Conservation (phyloP, 78 protist species). For the Tieghemostelium lacteum region DNA sequence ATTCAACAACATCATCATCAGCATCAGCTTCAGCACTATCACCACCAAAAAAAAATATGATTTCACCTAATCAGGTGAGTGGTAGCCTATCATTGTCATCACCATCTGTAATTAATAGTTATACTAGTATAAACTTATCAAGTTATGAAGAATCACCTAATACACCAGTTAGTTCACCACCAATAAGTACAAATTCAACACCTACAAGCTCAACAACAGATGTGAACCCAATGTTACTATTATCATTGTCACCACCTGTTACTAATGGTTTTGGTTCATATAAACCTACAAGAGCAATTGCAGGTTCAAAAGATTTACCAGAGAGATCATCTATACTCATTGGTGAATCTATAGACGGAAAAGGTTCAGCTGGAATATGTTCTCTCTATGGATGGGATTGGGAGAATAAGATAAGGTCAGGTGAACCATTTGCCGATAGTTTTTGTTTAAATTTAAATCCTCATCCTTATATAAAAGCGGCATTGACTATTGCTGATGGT, state of each 20-base stretch:
- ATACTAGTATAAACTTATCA: neutral
- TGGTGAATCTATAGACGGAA: constrained; percentile 12
- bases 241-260: neutral
- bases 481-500: constrained; percentile 62
- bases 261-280: neutral
- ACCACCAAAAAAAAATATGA: too few species aligned
- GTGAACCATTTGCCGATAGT: constrained; percentile 75
- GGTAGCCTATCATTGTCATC: neutral
- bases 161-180: neutral
- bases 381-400: constrained; percentile 72
- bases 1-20: neutral
- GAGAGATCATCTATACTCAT: constrained; percentile 10
- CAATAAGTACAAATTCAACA: neutral
- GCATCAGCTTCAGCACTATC: too few species aligned
- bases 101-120: neutral
- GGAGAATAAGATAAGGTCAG: constrained; percentile 46
- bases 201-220: neutral
- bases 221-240: neutral
- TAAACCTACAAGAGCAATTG: neutral
- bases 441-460: constrained; percentile 20
- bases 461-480: constrained; percentile 50
- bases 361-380: constrained; percentile 32
- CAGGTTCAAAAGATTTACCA: constrained; percentile 2
- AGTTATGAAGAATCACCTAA: neutral
- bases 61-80: neutral